Percentiles rank a stretch among this genome's conserved stretches.
Conservation (phyloP, 306 rosid species). For the Fagus crenata region DNA sequence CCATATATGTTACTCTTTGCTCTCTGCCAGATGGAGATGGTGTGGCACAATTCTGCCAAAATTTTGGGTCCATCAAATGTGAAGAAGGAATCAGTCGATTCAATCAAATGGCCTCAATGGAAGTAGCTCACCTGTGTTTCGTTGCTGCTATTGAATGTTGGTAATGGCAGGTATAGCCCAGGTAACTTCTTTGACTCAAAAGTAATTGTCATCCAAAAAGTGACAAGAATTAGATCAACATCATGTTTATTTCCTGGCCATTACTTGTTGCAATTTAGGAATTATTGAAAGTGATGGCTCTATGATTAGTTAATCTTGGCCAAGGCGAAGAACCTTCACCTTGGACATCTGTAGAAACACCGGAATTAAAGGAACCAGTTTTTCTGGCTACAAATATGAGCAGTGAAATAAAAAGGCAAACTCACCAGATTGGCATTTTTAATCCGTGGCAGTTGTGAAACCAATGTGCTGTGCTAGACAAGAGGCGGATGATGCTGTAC, state of each 20-base stretch:
- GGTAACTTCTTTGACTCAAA: background rate
- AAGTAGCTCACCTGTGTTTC: conserved; percentile 42
- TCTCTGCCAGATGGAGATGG: conserved; percentile 78
- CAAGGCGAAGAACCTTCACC: background rate
- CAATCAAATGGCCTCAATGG: conserved; percentile 77
- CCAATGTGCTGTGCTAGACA: background rate
- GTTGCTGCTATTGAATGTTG: conserved; percentile 20
- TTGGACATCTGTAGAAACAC: background rate
- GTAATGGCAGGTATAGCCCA: conserved; percentile 18
- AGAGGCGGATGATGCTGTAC: background rate
- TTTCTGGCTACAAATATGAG: background rate
- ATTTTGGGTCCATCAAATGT: conserved; percentile 53
- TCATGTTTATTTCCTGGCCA: background rate
- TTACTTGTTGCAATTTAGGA: background rate
- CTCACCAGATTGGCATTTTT: background rate
- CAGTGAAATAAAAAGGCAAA: background rate
- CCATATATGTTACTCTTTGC: conserved; percentile 24
- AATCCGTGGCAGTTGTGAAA: background rate
- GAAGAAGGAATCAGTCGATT: conserved; percentile 55
- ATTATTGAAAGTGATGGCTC: background rate
- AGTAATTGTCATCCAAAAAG: background rate
- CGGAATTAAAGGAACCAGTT: background rate
- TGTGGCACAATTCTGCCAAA: conserved; percentile 69
- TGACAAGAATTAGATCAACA: background rate
- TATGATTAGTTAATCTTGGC: background rate